These are phyloP conservation scores for Diaporthe destruens DNA, from an alignment of 2,329 filamentous ascomycete genomes.

Conservation along the genomic window DNA sequence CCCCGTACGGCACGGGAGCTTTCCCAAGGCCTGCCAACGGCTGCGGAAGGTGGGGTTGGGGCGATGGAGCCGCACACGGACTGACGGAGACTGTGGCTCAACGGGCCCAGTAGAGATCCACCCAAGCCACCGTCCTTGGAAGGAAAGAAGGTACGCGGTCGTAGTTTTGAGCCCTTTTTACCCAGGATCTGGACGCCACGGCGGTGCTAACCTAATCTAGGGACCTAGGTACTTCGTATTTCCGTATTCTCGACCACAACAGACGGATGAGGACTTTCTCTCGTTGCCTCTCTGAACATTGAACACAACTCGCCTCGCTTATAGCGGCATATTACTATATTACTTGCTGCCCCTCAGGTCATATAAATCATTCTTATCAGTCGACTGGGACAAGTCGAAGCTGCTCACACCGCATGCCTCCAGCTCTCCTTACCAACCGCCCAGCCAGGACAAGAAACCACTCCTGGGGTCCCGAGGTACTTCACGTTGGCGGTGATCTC, in stretches of 20 bases:
- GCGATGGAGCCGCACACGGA: slow-evolving; percentile 18
- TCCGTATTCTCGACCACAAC: too few relatives aligned
- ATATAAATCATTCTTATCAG: slow-evolving; percentile 19
- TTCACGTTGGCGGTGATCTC: slow-evolving; percentile 5
- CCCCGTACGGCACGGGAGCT: too few relatives aligned
- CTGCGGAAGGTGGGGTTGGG: not conserved
- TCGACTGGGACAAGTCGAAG: not conserved
- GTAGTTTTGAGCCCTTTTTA: too few relatives aligned
- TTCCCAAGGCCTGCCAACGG: too few relatives aligned
- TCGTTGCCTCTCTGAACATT: too few relatives aligned
- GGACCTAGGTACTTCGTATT: too few relatives aligned
- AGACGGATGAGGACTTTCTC: too few relatives aligned
- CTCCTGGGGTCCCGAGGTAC: not conserved
- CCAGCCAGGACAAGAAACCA: not conserved
- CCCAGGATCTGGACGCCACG: too few relatives aligned
- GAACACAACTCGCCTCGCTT: not conserved
- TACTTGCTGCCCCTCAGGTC: not conserved
- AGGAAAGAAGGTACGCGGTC: not conserved
- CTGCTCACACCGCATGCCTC: not conserved
- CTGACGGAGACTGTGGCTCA: not conserved
- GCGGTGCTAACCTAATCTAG: too few relatives aligned
- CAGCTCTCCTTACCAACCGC: not conserved
- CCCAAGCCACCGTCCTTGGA: not conserved
- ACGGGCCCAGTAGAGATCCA: not conserved
- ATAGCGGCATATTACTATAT: not conserved